Evolutionary conservation across 148 eudicot species (phyloP), one percentile per base, ranked within the genome.

Genomic region (Nyssa sinensis): DNA sequence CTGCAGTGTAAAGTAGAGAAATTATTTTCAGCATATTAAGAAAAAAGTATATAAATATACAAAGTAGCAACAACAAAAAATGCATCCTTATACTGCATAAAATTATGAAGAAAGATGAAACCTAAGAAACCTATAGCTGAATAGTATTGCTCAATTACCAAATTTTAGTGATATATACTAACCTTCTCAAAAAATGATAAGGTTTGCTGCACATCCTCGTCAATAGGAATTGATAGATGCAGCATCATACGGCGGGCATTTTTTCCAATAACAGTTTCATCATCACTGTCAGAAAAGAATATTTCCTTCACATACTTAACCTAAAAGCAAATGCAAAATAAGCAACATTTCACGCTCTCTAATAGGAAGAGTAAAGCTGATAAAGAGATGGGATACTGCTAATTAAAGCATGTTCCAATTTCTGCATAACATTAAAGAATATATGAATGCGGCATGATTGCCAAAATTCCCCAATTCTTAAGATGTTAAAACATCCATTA

Each of bases 181-280:
- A 91, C 98, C 96, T 91, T 93, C 79, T 91, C 91, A 69, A 91
- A 87, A 70, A 91, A 94, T 17, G 98, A 88, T 25, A 94, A 81
- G 3, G 91, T 92, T 64, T 87, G 93, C 34, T 94, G 97, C 67
- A 94, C 69, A 78, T 92, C 93, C 63, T 94, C 98, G 53, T 90
- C 95, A 28, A 90, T 81, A 25, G 87, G 65, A 72, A 91, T 85
- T 30, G 98, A 94, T 16, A 94, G 80, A 78, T 88, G 79, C 72
- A 78, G 74, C 97, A 92, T 88, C 97, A 94, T 94, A 35, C 86
- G 86, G 41, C 90, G 88, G 34, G 97, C 95, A 78, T 53, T 70
- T 67, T 73, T 88, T 39, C 88, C 93, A 77, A 79, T 73, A 41
- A 75, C 64, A 62, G 73, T 74, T 63, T 69, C 75, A 58, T 85